These are phyloP conservation scores for Geotrichum carabidarum DNA, from an alignment of 1,139 yeast genomes.

Conservation along the genomic window DNA sequence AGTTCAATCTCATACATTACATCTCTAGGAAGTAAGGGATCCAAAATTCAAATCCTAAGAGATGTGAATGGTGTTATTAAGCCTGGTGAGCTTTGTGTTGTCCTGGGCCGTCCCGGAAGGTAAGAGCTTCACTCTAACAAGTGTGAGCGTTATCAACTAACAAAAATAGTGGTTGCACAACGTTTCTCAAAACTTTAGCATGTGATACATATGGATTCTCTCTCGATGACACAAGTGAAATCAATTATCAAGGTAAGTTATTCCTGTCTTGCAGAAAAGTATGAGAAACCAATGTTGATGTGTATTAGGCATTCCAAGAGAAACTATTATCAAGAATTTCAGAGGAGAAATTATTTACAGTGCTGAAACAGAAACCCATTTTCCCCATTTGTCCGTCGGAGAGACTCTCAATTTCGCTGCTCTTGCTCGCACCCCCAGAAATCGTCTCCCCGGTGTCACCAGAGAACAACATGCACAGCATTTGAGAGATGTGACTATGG, in stretches of 20 bases:
- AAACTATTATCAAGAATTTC: slow-evolving; percentile 48
- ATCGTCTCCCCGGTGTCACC: slow-evolving; percentile 55
- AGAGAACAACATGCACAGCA: slow-evolving; percentile 58
- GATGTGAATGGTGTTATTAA: slow-evolving; percentile 61
- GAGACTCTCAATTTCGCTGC: slow-evolving; percentile 66
- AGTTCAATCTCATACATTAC: neutral
- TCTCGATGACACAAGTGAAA: slow-evolving; percentile 46
- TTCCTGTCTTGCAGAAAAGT: slow-evolving; percentile 44
- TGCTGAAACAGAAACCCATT: slow-evolving; percentile 67
- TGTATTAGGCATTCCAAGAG: slow-evolving; percentile 43
- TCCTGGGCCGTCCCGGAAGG: slow-evolving; percentile 69
- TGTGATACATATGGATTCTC: slow-evolving; percentile 68
- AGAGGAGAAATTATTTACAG: slow-evolving; percentile 70
- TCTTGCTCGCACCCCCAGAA: slow-evolving; percentile 57
- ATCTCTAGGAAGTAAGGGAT: slow-evolving; percentile 21
- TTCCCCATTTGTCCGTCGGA: slow-evolving; percentile 69
- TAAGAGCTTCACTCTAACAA: neutral
- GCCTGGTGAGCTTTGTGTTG: slow-evolving; percentile 73
- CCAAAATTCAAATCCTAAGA: slow-evolving; percentile 52
- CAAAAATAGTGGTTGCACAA: slow-evolving; percentile 55
- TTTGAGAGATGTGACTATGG: slow-evolving; percentile 63
- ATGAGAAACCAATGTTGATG: slow-evolving; percentile 46
- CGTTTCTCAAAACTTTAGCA: slow-evolving; percentile 65
- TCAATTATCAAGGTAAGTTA: slow-evolving; percentile 38
- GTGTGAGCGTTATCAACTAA: slow-evolving; percentile 34